Base-by-base conservation (phyloP, 169 alveolate genomes). In the Babesia sp. region DNA sequence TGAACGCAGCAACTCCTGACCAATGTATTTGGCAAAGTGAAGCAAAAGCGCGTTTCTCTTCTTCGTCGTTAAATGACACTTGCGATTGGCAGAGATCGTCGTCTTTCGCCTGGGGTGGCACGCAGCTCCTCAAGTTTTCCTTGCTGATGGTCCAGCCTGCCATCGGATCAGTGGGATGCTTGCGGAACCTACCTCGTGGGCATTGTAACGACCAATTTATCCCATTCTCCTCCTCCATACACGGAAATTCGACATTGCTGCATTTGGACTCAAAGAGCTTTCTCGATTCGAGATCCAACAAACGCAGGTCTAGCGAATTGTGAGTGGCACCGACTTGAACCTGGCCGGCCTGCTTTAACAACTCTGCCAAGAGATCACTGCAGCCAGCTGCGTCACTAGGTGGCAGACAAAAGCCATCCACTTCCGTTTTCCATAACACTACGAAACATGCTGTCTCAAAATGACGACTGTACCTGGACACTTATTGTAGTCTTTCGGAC, bases 1-100 rank as follows among this genome's bases (percentile, higher is more conserved):
- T 5, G 1, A 8, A 28, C 1, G 66, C 22, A 29, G 39, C 1
- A 3, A 41, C 11, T n/a, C 67, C 67, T 2, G 83, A 66, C 87
- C 87, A 79, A 37, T 39, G 28, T 14, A 70, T 59, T 24, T 71
- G 71, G 61, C 87, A 79, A 7, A 20, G 61, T 3, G 87, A 79
- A 37, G 87, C 71, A 42, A 54, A 79, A 0, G 71, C 71, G 26
- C 87, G 64, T 28, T 79, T 79, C 57, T 69, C 87, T 41, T 69
- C 83, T 53, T 79, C 87, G 33, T 39, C 31, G 16, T 26, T 71
- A 26, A 79, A 79, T 1, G 50, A 18, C 24, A 37, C 60, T 28
- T 29, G 60, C 57, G 63, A 53, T 50, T 71, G 5, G 41, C 87
- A 79, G 18, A 50, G 64, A 33, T 71, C 83, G 41, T 70, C 84